Conservation (phyloP, 306 rosid genomes). For the Cicer arietinum region DNA sequence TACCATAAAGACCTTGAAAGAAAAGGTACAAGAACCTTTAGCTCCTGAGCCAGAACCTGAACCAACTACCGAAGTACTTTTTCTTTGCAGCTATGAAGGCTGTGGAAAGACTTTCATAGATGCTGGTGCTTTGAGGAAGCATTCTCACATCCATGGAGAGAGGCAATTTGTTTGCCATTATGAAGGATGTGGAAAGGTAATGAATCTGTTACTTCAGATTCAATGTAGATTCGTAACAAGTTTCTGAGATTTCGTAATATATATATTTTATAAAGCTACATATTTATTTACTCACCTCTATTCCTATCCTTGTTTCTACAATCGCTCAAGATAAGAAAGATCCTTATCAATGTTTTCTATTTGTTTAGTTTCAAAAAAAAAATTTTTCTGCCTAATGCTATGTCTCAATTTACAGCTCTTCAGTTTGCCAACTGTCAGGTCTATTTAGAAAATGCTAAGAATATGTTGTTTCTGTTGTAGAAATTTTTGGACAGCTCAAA, state of each 20-base stretch:
- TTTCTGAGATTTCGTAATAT: not conserved
- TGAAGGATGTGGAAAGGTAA: constrained; percentile 97
- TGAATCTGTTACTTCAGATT: constrained; percentile 15
- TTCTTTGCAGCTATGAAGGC: constrained; percentile 93
- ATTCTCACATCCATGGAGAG: constrained; percentile 97
- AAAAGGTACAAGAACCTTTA: constrained; percentile 69
- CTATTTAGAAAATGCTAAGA: constrained; percentile 64
- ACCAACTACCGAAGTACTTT: constrained; percentile 97
- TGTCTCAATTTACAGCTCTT: constrained; percentile 8
- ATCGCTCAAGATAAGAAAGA: not conserved
- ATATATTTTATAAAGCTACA: not conserved
- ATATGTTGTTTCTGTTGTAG: constrained; percentile 61
- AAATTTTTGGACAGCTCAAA: constrained; percentile 98
- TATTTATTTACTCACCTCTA: not conserved
- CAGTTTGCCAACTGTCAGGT: constrained; percentile 54
- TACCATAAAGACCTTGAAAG: constrained; percentile 68
- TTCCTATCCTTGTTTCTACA: not conserved
- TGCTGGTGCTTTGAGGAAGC: constrained; percentile 98
- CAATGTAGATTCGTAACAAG: not conserved
- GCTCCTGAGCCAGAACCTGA: constrained; percentile 92
- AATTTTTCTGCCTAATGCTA: not conserved
- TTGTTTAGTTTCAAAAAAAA: not conserved
- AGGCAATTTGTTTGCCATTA: constrained; percentile 87
- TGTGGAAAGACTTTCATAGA: constrained; percentile 98
- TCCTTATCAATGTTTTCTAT: not conserved